Percentiles rank a stretch among this genome's conserved stretches.
Evolutionary conservation across 305 asterid species (phyloP).

Genomic region (Fraxinus sp.): DNA sequence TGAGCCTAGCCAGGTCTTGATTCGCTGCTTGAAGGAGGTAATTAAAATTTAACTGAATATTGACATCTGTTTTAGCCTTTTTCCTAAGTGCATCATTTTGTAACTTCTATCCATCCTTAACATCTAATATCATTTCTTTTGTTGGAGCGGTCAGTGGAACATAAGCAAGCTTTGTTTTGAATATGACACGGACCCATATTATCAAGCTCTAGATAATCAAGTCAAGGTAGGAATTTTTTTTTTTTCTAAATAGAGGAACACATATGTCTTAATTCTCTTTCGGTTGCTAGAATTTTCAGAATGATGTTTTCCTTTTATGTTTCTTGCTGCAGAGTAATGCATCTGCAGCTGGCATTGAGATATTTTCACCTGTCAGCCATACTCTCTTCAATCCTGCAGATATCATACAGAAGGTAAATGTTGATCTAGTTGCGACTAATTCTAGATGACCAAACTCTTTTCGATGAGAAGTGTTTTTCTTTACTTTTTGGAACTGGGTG

Average conservation of each 20-base stretch:
- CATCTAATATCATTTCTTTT: constrained; percentile 16
- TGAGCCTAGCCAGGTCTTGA: constrained; percentile 67
- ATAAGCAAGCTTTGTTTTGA: constrained; percentile 84
- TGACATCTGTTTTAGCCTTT: neutral
- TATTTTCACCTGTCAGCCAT: constrained; percentile 87
- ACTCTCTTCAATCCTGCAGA: constrained; percentile 86
- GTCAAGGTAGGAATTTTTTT: constrained; percentile 45
- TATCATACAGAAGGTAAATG: constrained; percentile 63
- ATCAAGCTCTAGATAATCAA: constrained; percentile 64
- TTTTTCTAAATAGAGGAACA: neutral
- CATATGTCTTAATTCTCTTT: neutral
- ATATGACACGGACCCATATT: constrained; percentile 86
- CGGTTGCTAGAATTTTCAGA: neutral
- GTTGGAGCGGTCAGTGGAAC: constrained; percentile 59
- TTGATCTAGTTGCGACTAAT: neutral
- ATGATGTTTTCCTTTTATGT: neutral
- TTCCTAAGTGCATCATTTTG: neutral
- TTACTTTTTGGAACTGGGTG: constrained; percentile 4
- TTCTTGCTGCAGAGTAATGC: constrained; percentile 55
- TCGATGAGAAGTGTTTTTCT: neutral
- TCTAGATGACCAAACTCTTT: neutral
- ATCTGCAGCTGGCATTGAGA: constrained; percentile 56
- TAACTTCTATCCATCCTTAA: neutral
- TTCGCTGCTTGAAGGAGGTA: constrained; percentile 78
- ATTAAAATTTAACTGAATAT: neutral